Conservation (phyloP, 2,329 filamentous ascomycete species). For the Neofusicoccum kwambonambiense region DNA sequence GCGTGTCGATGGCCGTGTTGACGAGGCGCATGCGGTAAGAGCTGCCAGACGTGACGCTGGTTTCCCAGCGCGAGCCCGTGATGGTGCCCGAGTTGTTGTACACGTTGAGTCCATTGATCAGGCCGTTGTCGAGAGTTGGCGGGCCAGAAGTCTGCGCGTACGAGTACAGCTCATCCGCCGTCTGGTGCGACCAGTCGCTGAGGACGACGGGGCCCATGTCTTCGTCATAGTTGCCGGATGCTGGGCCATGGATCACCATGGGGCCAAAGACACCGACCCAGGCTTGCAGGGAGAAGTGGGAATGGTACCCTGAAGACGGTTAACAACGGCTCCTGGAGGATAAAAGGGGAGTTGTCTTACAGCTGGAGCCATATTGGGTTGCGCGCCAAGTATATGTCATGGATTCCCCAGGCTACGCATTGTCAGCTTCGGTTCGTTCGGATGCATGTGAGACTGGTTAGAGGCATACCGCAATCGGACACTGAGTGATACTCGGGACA, state of each 20-base stretch:
- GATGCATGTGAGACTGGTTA: background rate
- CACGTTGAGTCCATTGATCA: conserved; percentile 20
- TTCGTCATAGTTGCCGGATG: conserved; percentile 48
- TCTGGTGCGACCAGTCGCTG: conserved; percentile 62
- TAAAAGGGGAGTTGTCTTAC: conserved; percentile 16
- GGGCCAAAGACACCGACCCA: conserved; percentile 30
- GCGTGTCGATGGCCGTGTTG: conserved; percentile 40
- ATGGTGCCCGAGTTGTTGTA: conserved; percentile 19
- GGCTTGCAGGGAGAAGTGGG: conserved; percentile 57
- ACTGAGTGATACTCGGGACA: conserved; percentile 64
- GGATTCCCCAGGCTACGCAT: conserved; percentile 25
- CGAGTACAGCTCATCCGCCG: background rate
- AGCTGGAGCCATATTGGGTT: conserved; percentile 50
- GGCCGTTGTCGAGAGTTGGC: conserved; percentile 1
- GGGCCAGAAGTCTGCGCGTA: conserved; percentile 24
- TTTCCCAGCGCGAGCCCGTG: conserved; percentile 25
- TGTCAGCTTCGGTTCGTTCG: background rate
- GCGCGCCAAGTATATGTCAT: conserved; percentile 49
- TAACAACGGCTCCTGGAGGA: background rate
- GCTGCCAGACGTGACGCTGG: conserved; percentile 35
- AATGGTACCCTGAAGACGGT: conserved; percentile 56
- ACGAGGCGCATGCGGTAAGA: conserved; percentile 44
- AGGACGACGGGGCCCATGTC: conserved; percentile 56
- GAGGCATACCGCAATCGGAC: conserved; percentile 51
- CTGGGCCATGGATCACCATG: conserved; percentile 41